phyloP scores from a whole-genome alignment of 768 basidiomycete species.

The Termitomyces sp. region DNA sequence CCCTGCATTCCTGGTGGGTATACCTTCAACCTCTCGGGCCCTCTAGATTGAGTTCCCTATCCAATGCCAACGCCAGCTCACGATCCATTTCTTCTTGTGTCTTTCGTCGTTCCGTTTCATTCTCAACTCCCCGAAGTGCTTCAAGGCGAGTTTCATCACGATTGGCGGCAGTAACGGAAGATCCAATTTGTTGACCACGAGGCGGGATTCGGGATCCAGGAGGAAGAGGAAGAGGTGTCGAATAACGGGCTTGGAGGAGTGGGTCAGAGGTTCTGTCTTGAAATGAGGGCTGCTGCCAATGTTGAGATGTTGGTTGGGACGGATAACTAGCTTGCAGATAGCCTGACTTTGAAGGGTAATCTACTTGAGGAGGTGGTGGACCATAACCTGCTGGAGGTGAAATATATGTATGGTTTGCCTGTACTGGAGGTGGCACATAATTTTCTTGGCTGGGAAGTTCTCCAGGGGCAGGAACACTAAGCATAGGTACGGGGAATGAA shows the following conservation, averaged over 20 bases:
- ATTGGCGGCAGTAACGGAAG: conserved; percentile 23
- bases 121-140: conserved; percentile 30
- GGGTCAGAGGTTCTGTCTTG: conserved; percentile 31
- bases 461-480: neutral
- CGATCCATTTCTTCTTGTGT: conserved; percentile 38
- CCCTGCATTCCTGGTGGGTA: neutral
- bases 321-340: conserved; percentile 1
- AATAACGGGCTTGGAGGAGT: conserved; percentile 42
- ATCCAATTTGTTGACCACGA: conserved; percentile 15
- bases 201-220: conserved; percentile 19
- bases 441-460: neutral
- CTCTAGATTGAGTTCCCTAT: conserved; percentile 1
- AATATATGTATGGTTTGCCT: neutral
- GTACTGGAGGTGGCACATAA: neutral
- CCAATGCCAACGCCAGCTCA: conserved; percentile 45
- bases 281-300: conserved; percentile 3
- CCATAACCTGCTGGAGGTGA: neutral
- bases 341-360: neutral
- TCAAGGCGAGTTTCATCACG: conserved; percentile 28
- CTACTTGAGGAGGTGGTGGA: neutral
- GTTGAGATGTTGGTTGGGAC: conserved; percentile 8
- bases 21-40: neutral
- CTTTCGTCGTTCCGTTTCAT: conserved; percentile 28
- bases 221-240: conserved; percentile 52
- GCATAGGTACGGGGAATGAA: conserved; percentile 27